A percentile compares a stretch with the other conserved stretches of the same genome.
Conservation (phyloP, 208 protist species). For the Vickermania spadyakhi region DNA sequence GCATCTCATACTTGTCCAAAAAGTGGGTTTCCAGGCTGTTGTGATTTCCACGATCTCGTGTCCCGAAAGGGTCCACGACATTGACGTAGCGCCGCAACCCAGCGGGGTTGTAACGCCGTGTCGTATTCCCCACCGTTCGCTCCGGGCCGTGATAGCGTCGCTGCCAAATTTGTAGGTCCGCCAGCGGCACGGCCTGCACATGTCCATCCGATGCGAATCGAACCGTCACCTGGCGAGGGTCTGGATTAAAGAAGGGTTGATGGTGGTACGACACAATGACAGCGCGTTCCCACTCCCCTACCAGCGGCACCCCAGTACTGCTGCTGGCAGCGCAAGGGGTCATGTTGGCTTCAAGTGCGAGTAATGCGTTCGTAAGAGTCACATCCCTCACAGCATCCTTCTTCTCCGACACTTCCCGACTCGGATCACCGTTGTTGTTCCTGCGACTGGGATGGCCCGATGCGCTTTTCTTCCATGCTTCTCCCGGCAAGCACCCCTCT, state of each 20-base stretch:
- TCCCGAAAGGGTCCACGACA: constrained; percentile 56
- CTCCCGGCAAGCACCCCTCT: no score
- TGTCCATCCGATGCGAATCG: constrained; percentile 46
- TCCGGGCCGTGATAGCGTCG: constrained; percentile 72
- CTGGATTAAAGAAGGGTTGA: constrained; percentile 84
- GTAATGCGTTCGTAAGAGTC: background rate
- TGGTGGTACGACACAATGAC: constrained; percentile 49
- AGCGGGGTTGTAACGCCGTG: constrained; percentile 47
- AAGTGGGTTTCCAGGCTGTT: constrained; percentile 44
- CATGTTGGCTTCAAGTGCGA: background rate
- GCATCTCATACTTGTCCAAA: constrained; percentile 76
- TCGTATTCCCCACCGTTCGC: constrained; percentile 70
- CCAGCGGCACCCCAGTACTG: constrained; percentile 6
- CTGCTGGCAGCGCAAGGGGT: constrained; percentile 3
- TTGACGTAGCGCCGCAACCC: constrained; percentile 73
- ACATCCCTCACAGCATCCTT: background rate
- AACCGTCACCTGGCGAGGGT: constrained; percentile 67
- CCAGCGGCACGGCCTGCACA: constrained; percentile 51
- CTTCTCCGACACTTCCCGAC: no score
- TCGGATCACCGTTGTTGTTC: no score
- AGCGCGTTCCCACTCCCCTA: constrained; percentile 60
- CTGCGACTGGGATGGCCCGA: no score
- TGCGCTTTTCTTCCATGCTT: no score
- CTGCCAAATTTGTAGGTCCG: constrained; percentile 81
- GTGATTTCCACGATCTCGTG: background rate